phyloP scores from a whole-genome alignment of 2,329 filamentous ascomycete species.

The Nannizzia gypsea region DNA sequence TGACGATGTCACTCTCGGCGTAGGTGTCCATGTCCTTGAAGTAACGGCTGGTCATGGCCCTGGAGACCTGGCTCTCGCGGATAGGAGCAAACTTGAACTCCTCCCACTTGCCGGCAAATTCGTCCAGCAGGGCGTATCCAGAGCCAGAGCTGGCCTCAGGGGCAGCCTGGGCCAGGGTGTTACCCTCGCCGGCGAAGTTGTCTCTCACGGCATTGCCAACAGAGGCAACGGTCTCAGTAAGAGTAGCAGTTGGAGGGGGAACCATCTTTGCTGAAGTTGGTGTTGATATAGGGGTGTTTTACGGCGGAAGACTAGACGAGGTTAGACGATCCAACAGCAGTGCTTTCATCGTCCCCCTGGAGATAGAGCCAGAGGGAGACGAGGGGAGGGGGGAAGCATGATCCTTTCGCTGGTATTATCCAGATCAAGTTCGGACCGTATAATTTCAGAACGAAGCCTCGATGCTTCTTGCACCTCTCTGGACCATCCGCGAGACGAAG shows the following conservation, averaged over 20 bases:
- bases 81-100: constrained; percentile 73
- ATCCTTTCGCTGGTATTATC: constrained; percentile 99
- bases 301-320: constrained; percentile 21
- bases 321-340: constrained; percentile 15
- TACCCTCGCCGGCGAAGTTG: constrained; percentile 31
- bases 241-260: constrained; percentile 65
- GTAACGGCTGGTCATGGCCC: constrained; percentile 89
- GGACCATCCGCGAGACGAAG: constrained; percentile 14
- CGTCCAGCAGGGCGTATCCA: constrained; percentile 46
- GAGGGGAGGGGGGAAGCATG: constrained; percentile 57
- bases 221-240: constrained; percentile 37
- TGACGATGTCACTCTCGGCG: constrained; percentile 88
- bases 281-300: no score
- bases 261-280: constrained; percentile 48
- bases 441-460: constrained; percentile 49
- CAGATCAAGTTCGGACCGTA: constrained; percentile 94
- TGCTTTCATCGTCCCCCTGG: constrained; percentile 14
- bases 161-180: constrained; percentile 18
- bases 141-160: constrained; percentile 29
- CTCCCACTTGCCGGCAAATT: constrained; percentile 68
- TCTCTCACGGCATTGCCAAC: constrained; percentile 27
- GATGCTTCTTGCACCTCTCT: constrained; percentile 8
- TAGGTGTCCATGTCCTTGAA: constrained; percentile 80
- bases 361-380: constrained; percentile 21
- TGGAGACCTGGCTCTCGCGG: constrained; percentile 81